Evolutionary conservation across 768 basidiomycete species (phyloP).

Genomic region (Infundibulicybe gibba): DNA sequence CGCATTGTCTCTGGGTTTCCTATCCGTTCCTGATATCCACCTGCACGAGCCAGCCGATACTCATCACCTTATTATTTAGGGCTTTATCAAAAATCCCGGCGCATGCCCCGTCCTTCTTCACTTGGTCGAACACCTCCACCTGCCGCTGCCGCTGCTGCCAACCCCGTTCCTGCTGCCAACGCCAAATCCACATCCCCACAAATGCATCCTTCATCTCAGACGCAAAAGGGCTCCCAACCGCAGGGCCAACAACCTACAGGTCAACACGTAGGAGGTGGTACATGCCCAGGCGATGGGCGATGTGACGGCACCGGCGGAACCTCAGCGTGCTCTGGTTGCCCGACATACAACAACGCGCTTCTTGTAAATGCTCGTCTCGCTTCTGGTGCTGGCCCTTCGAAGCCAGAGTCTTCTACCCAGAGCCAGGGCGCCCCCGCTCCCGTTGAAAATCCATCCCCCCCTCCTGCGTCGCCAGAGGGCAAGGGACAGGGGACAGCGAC

Average conservation of each 20-base stretch:
- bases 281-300: conserved; percentile 97
- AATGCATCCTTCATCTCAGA: conserved; percentile 12
- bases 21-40: conserved; percentile 2
- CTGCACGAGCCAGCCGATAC: not conserved
- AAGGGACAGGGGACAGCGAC: conserved; percentile 3
- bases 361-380: conserved; percentile 35
- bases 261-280: conserved; percentile 41
- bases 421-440: too few species aligned
- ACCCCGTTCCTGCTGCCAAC: conserved; percentile 2
- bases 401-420: too few species aligned
- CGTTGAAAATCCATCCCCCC: too few species aligned
- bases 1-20: conserved; percentile 11
- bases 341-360: conserved; percentile 89
- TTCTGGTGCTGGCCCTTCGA: conserved; percentile 14
- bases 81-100: conserved; percentile 82
- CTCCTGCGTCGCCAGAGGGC: too few species aligned
- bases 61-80: conserved; percentile 39
- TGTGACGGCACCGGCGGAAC: conserved; percentile 98
- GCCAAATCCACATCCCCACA: not conserved
- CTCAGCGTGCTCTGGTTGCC: conserved; percentile 91
- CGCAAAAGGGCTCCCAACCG: conserved; percentile 11
- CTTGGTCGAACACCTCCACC: conserved; percentile 41
- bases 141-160: conserved; percentile 22
- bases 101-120: conserved; percentile 67
- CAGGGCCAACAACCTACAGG: conserved; percentile 11